A percentile compares a stretch with the other conserved stretches of the same genome.
phyloP scores from a whole-genome alignment of 441 rosid species.

The Dalechampia spathulata region DNA sequence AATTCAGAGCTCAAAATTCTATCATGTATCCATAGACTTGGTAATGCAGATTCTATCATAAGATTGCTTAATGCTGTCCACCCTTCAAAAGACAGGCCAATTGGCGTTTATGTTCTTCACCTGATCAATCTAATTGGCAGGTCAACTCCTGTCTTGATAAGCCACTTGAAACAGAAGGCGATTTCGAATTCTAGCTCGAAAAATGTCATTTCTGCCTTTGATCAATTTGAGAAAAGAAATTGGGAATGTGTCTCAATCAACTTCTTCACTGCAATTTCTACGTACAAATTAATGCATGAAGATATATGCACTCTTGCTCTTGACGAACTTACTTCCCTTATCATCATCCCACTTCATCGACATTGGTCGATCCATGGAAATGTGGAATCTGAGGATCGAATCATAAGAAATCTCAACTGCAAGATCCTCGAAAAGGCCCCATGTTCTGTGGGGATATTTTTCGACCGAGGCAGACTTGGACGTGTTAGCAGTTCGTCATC shows the following conservation, averaged over 20 bases:
- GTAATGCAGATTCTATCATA: constrained; percentile 28
- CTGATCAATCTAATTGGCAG: constrained; percentile 43
- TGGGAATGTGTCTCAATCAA: constrained; percentile 10
- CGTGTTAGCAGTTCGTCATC: not conserved
- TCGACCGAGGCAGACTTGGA: constrained; percentile 27
- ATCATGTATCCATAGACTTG: constrained; percentile 44
- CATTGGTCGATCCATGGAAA: constrained; percentile 26
- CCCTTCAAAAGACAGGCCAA: constrained; percentile 27
- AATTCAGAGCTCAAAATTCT: constrained; percentile 30
- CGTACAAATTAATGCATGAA: constrained; percentile 28
- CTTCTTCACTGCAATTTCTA: constrained; percentile 32
- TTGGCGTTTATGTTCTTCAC: constrained; percentile 35
- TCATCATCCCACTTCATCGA: constrained; percentile 37
- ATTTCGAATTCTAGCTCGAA: constrained; percentile 14
- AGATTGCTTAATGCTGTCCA: constrained; percentile 24
- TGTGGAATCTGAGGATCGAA: constrained; percentile 21
- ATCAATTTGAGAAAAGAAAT: constrained; percentile 17
- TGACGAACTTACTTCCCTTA: constrained; percentile 20
- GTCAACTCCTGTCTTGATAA: constrained; percentile 31
- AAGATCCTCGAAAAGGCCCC: constrained; percentile 44
- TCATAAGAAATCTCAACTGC: constrained; percentile 25
- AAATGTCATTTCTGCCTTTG: constrained; percentile 24
- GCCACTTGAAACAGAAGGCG: constrained; percentile 16
- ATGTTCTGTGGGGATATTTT: constrained; percentile 48
- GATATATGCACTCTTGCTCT: constrained; percentile 41